Base-by-base conservation (phyloP, 1,284 basidiomycete genomes). In the Jaminaea rosea region DNA sequence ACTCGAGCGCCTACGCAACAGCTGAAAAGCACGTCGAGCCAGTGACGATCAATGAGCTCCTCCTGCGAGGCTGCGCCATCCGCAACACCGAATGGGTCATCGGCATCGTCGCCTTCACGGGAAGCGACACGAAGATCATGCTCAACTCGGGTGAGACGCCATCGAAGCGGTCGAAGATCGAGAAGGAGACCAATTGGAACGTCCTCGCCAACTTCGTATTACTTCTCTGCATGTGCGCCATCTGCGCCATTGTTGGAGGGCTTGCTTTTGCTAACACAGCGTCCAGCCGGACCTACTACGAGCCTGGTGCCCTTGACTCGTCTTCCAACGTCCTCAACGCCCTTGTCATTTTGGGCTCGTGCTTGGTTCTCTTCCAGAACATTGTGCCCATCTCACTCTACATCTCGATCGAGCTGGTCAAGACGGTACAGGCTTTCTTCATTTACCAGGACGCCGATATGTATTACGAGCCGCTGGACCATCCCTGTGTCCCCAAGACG, bases 131-230 rank as follows among this genome's bases (percentile, higher is more conserved):
- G 47, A 98, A 97, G 81, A 97, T 97, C 72, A 93, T 97, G 87
- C 78, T 96, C 61, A 98, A 97, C 67, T 88, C 88, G 32, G 90
- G 90, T 23, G 85, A 84, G 15, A 77, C 75, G 3, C 75, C 74
- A 0, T 89, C 87, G 17, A 97, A 97, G 72, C 85, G 88, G 51
- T 87, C 85, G 67, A 96, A 94, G 79, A 94, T 97, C 69, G 91
- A 96, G 77, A 86, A 84, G 77, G 92, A 97, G 79, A 97, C 93
- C n/a, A 96, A 94, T 75, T 93, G 91, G 80, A 96, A 96, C 72
- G 92, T 97, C 62, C 78, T 92, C 49, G 87, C 93, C 79, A 97
- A 97, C 76, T 96, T 97, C 69, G 76, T 82, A 49, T 77, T 96
- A 53, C 79, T 97, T 49, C 74, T 86, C 44, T 50, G 81, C 37